These are phyloP conservation scores for Rhizomucor pusillus DNA, from an alignment of 371 early-diverging fungal genomes.

Conservation along the genomic window DNA sequence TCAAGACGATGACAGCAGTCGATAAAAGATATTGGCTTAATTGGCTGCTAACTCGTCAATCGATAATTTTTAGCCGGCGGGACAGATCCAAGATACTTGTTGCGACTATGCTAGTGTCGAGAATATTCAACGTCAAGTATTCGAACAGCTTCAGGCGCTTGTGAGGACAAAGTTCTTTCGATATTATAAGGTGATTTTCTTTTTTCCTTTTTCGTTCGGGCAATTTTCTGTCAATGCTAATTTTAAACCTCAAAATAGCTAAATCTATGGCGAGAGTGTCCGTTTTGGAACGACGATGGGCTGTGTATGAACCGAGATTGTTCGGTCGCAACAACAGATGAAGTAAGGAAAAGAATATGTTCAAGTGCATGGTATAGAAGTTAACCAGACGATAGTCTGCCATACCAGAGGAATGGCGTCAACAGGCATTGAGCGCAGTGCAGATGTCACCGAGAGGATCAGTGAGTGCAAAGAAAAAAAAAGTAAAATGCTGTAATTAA, in stretches of 20 bases:
- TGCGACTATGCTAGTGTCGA: constrained; percentile 85
- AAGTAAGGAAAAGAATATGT: constrained; percentile 35
- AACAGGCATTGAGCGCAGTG: constrained; percentile 53
- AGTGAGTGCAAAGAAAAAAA: constrained; percentile 22
- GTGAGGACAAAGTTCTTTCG: constrained; percentile 84
- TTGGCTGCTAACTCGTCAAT: background rate
- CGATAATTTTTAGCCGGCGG: constrained; percentile 53
- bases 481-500: background rate
- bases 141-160: constrained; percentile 64
- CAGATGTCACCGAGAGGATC: constrained; percentile 48
- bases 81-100: constrained; percentile 76
- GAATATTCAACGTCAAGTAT: constrained; percentile 67
- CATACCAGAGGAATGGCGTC: constrained; percentile 52
- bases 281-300: constrained; percentile 86
- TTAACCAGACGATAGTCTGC: constrained; percentile 13
- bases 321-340: constrained; percentile 80
- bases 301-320: constrained; percentile 87
- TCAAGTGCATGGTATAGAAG: background rate
- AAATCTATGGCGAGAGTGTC: constrained; percentile 88
- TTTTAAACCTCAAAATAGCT: constrained; percentile 47
- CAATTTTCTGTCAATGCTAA: too few species aligned
- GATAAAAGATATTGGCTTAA: too few species aligned
- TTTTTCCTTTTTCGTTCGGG: too few species aligned
- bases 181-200: constrained; percentile 70
- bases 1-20: background rate